A percentile compares a stretch with the other conserved stretches of the same genome.
Evolutionary conservation across 225 moss, liverwort and hornwort genomes (phyloP).

Genomic region (Sphagnum contortum): DNA sequence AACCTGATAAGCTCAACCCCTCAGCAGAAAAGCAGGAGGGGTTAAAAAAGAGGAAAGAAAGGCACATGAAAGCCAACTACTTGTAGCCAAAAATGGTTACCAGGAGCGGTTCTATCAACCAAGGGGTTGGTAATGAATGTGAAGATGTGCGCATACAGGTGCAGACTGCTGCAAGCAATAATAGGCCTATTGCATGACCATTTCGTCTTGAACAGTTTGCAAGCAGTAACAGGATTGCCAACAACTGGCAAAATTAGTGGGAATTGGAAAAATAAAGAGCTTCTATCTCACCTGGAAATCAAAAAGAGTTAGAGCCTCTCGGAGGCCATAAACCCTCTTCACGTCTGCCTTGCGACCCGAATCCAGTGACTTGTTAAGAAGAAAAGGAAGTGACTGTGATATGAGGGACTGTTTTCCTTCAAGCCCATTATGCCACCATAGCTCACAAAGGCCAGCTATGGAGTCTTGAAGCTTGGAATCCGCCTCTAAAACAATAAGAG

Average conservation of each 20-base stretch:
- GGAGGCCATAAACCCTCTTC: slow-evolving; percentile 32
- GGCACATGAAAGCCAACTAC: not conserved
- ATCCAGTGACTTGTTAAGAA: slow-evolving; percentile 32
- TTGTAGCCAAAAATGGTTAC: not conserved
- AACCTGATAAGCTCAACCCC: not conserved
- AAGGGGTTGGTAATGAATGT: not conserved
- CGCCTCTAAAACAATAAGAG: slow-evolving; percentile 25
- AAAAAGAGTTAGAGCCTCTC: slow-evolving; percentile 29
- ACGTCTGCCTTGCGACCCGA: slow-evolving; percentile 40
- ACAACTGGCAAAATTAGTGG: too few species aligned
- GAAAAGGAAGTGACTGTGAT: slow-evolving; percentile 37
- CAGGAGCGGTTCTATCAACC: not conserved
- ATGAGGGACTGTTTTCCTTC: slow-evolving; percentile 31
- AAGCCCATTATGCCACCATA: slow-evolving; percentile 44
- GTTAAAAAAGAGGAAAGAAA: too few species aligned
- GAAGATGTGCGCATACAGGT: not conserved
- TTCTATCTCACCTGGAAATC: slow-evolving; percentile 17
- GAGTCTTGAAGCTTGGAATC: slow-evolving; percentile 29
- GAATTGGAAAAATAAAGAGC: too few species aligned
- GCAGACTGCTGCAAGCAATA: too few species aligned
- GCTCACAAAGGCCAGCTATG: slow-evolving; percentile 34
- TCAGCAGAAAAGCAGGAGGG: too few species aligned
- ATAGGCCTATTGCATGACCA: too few species aligned
- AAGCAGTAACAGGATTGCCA: too few species aligned
- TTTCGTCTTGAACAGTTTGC: too few species aligned